These are phyloP conservation scores for Vaccinium corymbosum DNA, from an alignment of 148 eudicot species.

Conservation along the genomic window DNA sequence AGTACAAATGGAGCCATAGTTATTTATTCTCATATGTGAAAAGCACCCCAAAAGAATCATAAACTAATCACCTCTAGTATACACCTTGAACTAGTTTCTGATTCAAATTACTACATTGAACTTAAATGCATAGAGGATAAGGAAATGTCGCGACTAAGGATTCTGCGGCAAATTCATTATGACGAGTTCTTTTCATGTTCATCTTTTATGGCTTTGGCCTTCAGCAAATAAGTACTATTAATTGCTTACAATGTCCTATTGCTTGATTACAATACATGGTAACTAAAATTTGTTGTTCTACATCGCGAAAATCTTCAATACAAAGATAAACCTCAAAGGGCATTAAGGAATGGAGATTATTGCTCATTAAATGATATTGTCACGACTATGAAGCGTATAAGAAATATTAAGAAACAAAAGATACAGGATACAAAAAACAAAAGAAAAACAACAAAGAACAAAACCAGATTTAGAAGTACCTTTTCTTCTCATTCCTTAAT, in stretches of 20 bases:
- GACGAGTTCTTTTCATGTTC: not conserved
- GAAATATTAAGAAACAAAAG: not conserved
- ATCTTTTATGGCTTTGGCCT: conserved; percentile 1
- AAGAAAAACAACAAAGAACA: not conserved
- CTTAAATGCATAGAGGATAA: conserved; percentile 5
- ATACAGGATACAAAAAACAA: not conserved
- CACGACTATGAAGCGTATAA: not conserved
- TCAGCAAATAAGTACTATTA: not conserved
- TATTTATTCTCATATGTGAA: not conserved
- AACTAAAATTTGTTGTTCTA: not conserved
- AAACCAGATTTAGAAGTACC: not conserved
- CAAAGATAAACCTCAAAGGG: not conserved
- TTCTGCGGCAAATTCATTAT: not conserved
- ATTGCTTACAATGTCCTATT: not conserved
- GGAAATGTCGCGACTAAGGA: not conserved
- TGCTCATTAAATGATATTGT: not conserved
- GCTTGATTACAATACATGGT: not conserved
- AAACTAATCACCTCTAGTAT: not conserved
- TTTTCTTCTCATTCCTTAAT: not conserved
- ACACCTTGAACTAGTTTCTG: not conserved
- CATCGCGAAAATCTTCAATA: not conserved
- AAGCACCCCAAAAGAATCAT: not conserved
- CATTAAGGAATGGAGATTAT: not conserved
- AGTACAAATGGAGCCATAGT: not conserved
- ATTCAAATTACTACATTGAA: not conserved